Evolutionary conservation across 225 moss, liverwort and hornwort genomes (phyloP).

Genomic region (Sphagnum tenellum): DNA sequence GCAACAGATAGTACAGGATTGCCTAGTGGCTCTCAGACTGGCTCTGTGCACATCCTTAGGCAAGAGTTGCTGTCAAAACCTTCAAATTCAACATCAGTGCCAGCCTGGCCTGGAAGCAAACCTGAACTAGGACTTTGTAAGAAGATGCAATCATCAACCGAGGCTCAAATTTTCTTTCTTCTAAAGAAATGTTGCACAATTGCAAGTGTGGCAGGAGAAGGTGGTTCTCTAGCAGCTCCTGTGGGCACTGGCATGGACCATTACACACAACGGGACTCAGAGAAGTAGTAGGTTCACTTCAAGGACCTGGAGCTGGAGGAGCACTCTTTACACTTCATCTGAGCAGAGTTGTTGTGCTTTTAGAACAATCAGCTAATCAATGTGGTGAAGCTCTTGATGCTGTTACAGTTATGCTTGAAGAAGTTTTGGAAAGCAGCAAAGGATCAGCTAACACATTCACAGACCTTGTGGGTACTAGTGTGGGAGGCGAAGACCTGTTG

Average conservation of each 20-base stretch:
- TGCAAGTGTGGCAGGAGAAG: conserved; percentile 70
- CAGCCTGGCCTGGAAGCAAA: conserved; percentile 52
- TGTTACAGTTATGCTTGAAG: conserved; percentile 54
- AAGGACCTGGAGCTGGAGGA: conserved; percentile 68
- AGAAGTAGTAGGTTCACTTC: conserved; percentile 47
- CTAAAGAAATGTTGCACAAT: conserved; percentile 91
- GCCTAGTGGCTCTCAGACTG: conserved; percentile 24
- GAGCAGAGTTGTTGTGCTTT: conserved; percentile 71
- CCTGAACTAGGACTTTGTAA: conserved; percentile 64
- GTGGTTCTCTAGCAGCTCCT: conserved; percentile 59
- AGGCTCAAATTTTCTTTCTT: conserved; percentile 75
- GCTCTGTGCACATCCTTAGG: conserved; percentile 22
- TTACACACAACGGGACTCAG: conserved; percentile 69
- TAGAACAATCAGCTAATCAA: conserved; percentile 61
- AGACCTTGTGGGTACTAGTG: conserved; percentile 38
- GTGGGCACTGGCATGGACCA: conserved; percentile 51
- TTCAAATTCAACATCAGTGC: conserved; percentile 23
- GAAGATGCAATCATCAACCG: conserved; percentile 66
- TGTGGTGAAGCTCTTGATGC: conserved; percentile 67
- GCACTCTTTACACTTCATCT: conserved; percentile 90
- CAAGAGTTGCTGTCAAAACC: conserved; percentile 23
- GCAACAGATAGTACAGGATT: conserved; percentile 20
- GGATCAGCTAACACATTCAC: conserved; percentile 27
- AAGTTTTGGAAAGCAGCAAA: conserved; percentile 34
- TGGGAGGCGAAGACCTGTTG: conserved; percentile 61